phyloP scores from a whole-genome alignment of 441 rosid genomes.

The Adansonia gregorii region DNA sequence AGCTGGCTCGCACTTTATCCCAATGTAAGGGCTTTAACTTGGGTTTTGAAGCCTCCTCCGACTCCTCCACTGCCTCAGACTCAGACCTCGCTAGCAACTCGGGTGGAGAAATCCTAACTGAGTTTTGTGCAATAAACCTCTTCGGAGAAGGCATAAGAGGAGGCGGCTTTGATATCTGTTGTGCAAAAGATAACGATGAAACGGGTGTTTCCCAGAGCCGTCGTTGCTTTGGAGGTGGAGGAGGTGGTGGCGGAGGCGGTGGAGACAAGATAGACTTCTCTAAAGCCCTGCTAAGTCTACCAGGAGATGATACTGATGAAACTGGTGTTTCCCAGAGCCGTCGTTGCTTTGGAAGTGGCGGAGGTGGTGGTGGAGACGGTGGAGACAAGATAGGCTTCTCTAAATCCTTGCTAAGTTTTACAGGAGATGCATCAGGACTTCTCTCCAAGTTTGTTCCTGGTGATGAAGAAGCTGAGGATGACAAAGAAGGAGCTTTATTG shows the following conservation, averaged over 20 bases:
- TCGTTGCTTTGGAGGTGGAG: constrained; percentile 46
- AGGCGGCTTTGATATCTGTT: constrained; percentile 59
- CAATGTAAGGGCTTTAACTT: constrained; percentile 94
- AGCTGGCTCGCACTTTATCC: constrained; percentile 99
- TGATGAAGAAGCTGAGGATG: constrained; percentile 49
- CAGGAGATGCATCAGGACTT: constrained; percentile 50
- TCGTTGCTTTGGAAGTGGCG: constrained; percentile 50
- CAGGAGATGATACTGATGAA: constrained; percentile 37
- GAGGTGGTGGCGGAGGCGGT: constrained; percentile 35
- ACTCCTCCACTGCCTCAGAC: constrained; percentile 38
- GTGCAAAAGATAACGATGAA: too few species aligned
- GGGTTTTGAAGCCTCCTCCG: constrained; percentile 68
- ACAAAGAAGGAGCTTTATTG: constrained; percentile 38
- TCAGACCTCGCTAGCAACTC: constrained; percentile 48
- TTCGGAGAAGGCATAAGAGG: constrained; percentile 70
- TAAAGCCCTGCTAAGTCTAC: too few species aligned
- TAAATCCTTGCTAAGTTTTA: constrained; percentile 37
- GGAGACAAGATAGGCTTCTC: constrained; percentile 40
- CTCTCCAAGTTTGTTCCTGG: constrained; percentile 52
- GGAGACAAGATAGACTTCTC: too few species aligned
- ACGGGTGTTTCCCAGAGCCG: constrained; percentile 38
- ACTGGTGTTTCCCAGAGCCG: constrained; percentile 42
- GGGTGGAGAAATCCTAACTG: constrained; percentile 46
- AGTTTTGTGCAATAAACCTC: constrained; percentile 70
- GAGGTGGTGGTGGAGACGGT: constrained; percentile 46